Evolutionary conservation across 176 grass and related monocot species (phyloP).

Genomic region (Phoenix roebelenii): DNA sequence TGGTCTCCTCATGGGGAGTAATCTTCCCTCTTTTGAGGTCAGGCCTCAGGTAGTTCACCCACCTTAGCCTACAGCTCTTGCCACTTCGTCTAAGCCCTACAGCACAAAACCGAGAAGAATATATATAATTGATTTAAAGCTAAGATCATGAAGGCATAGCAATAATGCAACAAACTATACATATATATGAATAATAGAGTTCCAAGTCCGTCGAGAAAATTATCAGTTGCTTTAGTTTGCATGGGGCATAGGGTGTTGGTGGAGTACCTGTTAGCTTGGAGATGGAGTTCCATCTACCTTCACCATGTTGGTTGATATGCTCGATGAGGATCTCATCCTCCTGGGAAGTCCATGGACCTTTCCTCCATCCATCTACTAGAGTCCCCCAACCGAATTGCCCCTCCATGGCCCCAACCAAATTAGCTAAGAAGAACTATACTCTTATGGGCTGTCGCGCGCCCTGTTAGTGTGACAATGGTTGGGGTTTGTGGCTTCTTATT

Average conservation of each 20-base stretch:
- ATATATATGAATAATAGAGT: too few relatives aligned
- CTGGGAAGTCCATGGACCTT: slow-evolving; percentile 85
- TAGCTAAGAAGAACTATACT: too few relatives aligned
- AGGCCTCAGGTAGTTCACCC: slow-evolving; percentile 20
- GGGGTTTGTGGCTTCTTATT: slow-evolving; percentile 29
- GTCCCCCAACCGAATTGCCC: slow-evolving; percentile 41
- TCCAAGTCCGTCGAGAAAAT: too few relatives aligned
- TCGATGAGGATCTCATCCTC: slow-evolving; percentile 72
- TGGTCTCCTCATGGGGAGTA: slow-evolving; percentile 7
- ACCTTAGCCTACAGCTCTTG: slow-evolving; percentile 17
- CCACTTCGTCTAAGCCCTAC: slow-evolving; percentile 5
- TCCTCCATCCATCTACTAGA: slow-evolving; percentile 63
- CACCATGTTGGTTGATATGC: slow-evolving; percentile 69
- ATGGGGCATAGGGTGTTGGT: too few relatives aligned
- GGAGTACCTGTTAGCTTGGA: slow-evolving; percentile 56
- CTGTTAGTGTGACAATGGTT: slow-evolving; percentile 19
- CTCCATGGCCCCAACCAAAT: slow-evolving; percentile 23
- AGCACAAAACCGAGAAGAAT: background rate
- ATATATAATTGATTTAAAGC: background rate
- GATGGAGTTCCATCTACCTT: slow-evolving; percentile 94
- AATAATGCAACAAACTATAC: too few relatives aligned
- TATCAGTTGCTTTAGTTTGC: too few relatives aligned
- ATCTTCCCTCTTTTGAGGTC: slow-evolving; percentile 16
- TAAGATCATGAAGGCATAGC: too few relatives aligned
- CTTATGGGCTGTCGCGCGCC: slow-evolving; percentile 17